These are phyloP conservation scores for Hydnum rufescens DNA, from an alignment of 768 basidiomycete genomes.

Conservation along the genomic window DNA sequence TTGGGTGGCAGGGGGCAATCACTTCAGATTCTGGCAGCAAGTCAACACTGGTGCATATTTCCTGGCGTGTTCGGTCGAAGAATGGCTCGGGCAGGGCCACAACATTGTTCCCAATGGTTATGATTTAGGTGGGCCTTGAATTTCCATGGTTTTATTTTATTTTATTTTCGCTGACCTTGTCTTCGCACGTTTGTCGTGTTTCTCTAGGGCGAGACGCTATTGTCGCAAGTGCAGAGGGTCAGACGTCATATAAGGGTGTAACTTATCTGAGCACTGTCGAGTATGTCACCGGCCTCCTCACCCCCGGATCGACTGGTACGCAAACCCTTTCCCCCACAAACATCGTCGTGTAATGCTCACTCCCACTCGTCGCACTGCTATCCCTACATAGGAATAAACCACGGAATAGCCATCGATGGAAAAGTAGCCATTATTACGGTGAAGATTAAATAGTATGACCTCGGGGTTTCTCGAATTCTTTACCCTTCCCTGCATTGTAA, in stretches of 20 bases:
- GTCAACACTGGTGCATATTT: background rate
- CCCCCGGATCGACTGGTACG: background rate
- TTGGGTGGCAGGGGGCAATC: background rate
- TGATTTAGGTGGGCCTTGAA: background rate
- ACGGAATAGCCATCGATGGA: slow-evolving; percentile 1
- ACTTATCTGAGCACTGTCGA: background rate
- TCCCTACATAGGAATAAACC: slow-evolving; percentile 1
- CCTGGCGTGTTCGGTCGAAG: background rate
- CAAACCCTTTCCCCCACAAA: background rate
- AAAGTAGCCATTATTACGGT: background rate
- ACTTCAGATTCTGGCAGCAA: slow-evolving; percentile 3
- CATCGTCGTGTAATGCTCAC: background rate
- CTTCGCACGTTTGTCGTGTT: background rate
- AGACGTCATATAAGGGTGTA: background rate
- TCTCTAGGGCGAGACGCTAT: background rate
- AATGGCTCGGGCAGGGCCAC: background rate
- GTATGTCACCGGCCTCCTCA: background rate
- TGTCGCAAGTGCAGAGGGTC: background rate
- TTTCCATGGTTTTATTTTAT: background rate
- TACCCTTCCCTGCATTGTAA: too few relatives aligned
- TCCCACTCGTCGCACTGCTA: background rate
- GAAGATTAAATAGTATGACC: too few relatives aligned
- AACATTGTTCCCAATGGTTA: background rate
- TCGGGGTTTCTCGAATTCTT: too few relatives aligned
- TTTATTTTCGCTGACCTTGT: background rate